Evolutionary conservation across 2,329 filamentous ascomycete species (phyloP), one percentile per base, ranked within the genome.

Genomic region (Penicillium sp.): DNA sequence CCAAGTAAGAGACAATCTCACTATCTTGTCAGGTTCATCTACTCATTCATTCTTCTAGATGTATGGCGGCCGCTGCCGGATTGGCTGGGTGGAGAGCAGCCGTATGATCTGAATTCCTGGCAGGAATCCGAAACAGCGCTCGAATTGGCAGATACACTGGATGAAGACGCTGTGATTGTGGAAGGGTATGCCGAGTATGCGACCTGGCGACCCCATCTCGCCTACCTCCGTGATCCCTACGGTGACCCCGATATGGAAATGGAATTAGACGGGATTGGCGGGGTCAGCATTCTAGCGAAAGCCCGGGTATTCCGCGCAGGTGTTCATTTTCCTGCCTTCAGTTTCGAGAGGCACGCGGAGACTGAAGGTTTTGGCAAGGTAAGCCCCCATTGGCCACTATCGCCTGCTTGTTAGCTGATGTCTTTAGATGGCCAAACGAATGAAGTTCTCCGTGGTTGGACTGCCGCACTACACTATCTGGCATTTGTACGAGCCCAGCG

Each of bases 231-330:
- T 42, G 92, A 98, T 60, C 92, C 92, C 2, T 96, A 94, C 56
- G 92, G 92, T 26, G 92, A 98, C 59, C 90, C 90, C 13, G 92
- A 98, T 60, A 95, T 96, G 83, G 92, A 98, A 62, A 96, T 98
- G 92, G 92, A 98, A 57, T 90, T 98, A 54, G 92, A 98, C 54
- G 92, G 92, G 50, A 89, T 98, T 31, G 90, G 92, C 34, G 92
- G 92, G 67, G 92, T 98, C 54, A 95, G 88, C 68, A 98, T 98
- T 56, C 68, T 98, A 53, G 90, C 92, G 30, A 98, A 96, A 67
- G 92, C 92, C 2, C 84, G 83, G 54, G 92, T 98, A 0, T 98
- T 98, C 72, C 80, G 92, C 45, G 83, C 85, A 30, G 92, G 92
- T 29, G 90, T 94, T 22, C 92, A 98, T 65, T 98, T 98, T 68